phyloP scores from a whole-genome alignment of 495 filamentous ascomycete species.

The Penicillium odoratum region DNA sequence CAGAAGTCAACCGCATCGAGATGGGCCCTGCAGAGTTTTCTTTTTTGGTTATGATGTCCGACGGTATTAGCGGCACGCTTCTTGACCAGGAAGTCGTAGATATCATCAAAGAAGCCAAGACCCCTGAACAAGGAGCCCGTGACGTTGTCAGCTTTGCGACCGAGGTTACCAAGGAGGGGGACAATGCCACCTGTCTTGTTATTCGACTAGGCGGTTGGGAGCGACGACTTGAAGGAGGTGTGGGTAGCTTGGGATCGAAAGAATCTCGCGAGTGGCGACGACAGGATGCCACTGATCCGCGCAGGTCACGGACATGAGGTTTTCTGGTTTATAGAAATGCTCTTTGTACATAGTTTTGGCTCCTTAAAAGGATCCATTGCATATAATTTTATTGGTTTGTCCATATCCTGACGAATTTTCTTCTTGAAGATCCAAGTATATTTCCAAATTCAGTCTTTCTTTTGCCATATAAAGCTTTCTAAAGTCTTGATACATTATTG shows the following conservation, averaged over 20 bases:
- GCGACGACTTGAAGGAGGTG: constrained; percentile 80
- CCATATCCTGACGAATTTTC: neutral
- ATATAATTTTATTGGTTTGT: neutral
- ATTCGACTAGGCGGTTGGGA: constrained; percentile 94
- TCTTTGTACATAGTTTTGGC: neutral
- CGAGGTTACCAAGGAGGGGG: constrained; percentile 76
- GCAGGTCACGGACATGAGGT: constrained; percentile 60
- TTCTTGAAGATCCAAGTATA: neutral
- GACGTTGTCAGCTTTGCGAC: constrained; percentile 83
- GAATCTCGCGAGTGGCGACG: constrained; percentile 84
- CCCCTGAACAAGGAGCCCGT: constrained; percentile 79
- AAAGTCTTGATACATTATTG: too few relatives aligned
- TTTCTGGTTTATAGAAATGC: neutral
- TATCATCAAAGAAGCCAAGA: constrained; percentile 87
- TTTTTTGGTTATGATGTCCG: constrained; percentile 84
- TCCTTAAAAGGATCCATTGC: neutral
- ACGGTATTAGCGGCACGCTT: constrained; percentile 81
- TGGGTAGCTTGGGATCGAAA: constrained; percentile 86
- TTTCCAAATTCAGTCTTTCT: too few relatives aligned
- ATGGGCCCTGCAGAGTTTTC: constrained; percentile 77
- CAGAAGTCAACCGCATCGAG: constrained; percentile 74
- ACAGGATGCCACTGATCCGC: constrained; percentile 81
- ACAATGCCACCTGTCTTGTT: constrained; percentile 95
- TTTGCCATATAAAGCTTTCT: too few relatives aligned
- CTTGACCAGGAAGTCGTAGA: constrained; percentile 94